Evolutionary conservation across 768 basidiomycete genomes (phyloP).

Genomic region (Pleurotus tuoliensis): DNA sequence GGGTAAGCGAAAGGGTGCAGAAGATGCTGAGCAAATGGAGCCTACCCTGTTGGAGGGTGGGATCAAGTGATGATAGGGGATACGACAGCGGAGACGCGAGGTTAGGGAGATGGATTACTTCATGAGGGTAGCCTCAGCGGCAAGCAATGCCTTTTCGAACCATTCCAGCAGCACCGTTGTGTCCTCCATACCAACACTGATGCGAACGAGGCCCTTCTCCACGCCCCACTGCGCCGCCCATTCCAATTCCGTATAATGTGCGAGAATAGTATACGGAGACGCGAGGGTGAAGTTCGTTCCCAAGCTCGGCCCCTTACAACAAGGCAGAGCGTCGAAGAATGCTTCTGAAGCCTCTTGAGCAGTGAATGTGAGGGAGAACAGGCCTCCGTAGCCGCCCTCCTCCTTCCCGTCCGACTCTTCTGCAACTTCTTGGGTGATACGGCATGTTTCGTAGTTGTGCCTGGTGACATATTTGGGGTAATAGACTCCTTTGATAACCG

Average conservation of each 20-base stretch:
- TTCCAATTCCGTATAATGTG: constrained; percentile 67
- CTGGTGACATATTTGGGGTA: constrained; percentile 66
- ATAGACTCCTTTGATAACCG: constrained; percentile 57
- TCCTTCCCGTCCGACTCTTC: constrained; percentile 7
- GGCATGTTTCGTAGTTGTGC: constrained; percentile 50
- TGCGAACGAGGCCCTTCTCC: constrained; percentile 58
- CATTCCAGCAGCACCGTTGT: constrained; percentile 38
- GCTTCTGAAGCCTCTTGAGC: constrained; percentile 46
- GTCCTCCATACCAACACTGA: constrained; percentile 71
- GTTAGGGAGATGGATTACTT: neutral
- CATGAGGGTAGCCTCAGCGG: constrained; percentile 40
- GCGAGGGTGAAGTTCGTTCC: constrained; percentile 82
- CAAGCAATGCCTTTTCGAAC: constrained; percentile 49
- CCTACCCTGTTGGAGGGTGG: neutral
- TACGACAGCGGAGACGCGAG: neutral
- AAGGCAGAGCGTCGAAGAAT: constrained; percentile 67
- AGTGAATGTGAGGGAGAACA: constrained; percentile 67
- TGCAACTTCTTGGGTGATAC: constrained; percentile 19
- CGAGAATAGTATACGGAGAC: constrained; percentile 72
- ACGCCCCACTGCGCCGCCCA: constrained; percentile 73
- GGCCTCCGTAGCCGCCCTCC: constrained; percentile 52
- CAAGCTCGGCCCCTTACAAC: constrained; percentile 66
- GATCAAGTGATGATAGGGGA: neutral
- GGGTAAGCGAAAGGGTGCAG: neutral
- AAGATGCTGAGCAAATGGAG: neutral